Evolutionary conservation across 192 early-diverging fungal genomes (phyloP).

Genomic region (Gamsiella multidivaricata): DNA sequence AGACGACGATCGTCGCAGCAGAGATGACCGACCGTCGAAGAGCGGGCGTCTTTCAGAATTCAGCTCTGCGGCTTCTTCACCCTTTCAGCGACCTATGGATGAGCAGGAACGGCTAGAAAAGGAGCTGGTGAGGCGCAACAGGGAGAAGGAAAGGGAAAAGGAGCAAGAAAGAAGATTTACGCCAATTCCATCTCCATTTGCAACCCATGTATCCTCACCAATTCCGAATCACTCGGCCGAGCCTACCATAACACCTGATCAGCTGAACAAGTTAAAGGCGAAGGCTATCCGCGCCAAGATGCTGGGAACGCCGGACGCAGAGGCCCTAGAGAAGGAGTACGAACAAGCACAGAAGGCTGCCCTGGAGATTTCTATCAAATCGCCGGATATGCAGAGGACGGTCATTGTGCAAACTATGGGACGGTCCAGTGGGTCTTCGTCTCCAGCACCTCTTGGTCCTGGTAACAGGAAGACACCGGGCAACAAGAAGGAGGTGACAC

Average conservation of each 20-base stretch:
- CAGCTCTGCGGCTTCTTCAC: conserved; percentile 47
- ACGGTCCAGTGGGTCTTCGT: conserved; percentile 25
- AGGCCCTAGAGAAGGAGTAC: conserved; percentile 77
- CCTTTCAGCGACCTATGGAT: conserved; percentile 52
- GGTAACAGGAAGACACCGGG: conserved; percentile 56
- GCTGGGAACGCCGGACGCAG: conserved; percentile 69
- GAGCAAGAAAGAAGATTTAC: conserved; percentile 40
- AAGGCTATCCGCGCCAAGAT: conserved; percentile 85
- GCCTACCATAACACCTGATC: conserved; percentile 53
- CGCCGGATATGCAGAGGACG: conserved; percentile 41
- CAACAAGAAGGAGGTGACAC: conserved; percentile 64
- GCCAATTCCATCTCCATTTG: conserved; percentile 48
- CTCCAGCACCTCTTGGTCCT: conserved; percentile 29
- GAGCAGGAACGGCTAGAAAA: conserved; percentile 39
- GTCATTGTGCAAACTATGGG: conserved; percentile 55
- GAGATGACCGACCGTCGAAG: conserved; percentile 27
- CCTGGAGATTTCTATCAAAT: conserved; percentile 26
- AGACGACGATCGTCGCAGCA: conserved; percentile 8
- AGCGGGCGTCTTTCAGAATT: conserved; percentile 40
- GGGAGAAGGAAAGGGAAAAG: conserved; percentile 39
- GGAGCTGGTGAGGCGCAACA: conserved; percentile 28
- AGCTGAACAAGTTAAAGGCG: conserved; percentile 89
- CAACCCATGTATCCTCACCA: conserved; percentile 48
- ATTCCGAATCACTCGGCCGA: conserved; percentile 31
- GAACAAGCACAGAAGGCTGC: conserved; percentile 66